Percentiles rank a stretch among this genome's conserved stretches.
Conservation (phyloP, 1,284 basidiomycete species). For the Porogramme epimiltina region DNA sequence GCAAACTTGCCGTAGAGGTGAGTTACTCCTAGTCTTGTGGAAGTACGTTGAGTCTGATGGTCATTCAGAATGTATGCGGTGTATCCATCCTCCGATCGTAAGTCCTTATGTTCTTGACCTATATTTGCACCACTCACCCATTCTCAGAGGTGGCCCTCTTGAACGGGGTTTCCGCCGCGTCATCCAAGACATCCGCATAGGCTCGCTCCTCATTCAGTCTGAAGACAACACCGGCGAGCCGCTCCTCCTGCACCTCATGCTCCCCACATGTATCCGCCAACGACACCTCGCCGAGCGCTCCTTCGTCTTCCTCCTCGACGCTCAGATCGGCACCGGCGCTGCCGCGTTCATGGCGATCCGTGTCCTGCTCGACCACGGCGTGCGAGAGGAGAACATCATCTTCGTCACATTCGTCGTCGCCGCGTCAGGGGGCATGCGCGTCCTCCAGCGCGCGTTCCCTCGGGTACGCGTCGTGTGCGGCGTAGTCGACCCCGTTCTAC, state of each 20-base stretch:
- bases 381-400: slow-evolving; percentile 81
- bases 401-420: slow-evolving; percentile 91
- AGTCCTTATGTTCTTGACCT: slow-evolving; percentile 30
- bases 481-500: slow-evolving; percentile 75
- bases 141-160: slow-evolving; percentile 78
- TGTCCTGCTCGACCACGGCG: slow-evolving; percentile 95
- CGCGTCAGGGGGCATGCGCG: slow-evolving; percentile 75
- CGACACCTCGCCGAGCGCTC: slow-evolving; percentile 65
- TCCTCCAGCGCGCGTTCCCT: slow-evolving; percentile 84
- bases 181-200: slow-evolving; percentile 85
- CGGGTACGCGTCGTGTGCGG: slow-evolving; percentile 80
- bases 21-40: background rate
- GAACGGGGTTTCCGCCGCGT: slow-evolving; percentile 91
- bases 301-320: slow-evolving; percentile 91
- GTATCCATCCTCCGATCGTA: slow-evolving; percentile 85
- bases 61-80: slow-evolving; percentile 68
- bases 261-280: slow-evolving; percentile 75
- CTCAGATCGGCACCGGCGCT: slow-evolving; percentile 95
- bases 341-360: slow-evolving; percentile 96
- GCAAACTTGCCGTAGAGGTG: slow-evolving; percentile 61
- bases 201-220: slow-evolving; percentile 90
- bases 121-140: too few species aligned
- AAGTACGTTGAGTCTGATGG: background rate
- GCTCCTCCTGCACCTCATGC: slow-evolving; percentile 78
- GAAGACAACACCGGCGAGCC: slow-evolving; percentile 87